Evolutionary conservation across 768 basidiomycete genomes (phyloP).

Genomic region (Serendipita sp.): DNA sequence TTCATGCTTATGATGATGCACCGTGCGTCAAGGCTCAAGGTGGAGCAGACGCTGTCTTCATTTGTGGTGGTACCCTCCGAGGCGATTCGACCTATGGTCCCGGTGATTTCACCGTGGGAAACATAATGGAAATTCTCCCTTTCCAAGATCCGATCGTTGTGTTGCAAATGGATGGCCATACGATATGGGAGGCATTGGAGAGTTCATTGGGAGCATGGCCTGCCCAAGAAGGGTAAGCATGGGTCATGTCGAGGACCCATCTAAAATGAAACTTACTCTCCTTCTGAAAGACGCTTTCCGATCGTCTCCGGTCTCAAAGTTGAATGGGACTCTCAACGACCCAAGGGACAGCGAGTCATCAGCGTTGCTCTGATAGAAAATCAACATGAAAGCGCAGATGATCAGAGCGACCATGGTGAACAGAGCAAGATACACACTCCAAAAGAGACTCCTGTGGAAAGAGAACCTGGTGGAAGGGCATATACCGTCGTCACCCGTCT

Average conservation of each 20-base stretch:
- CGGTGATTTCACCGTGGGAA: slow-evolving; percentile 67
- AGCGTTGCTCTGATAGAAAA: slow-evolving; percentile 48
- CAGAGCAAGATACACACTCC: slow-evolving; percentile 13
- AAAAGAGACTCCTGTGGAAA: slow-evolving; percentile 24
- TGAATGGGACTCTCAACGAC: slow-evolving; percentile 67
- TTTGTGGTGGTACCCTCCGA: slow-evolving; percentile 37
- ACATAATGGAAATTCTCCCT: slow-evolving; percentile 77
- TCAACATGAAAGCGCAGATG: slow-evolving; percentile 11
- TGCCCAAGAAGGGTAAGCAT: slow-evolving; percentile 67
- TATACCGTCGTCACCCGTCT: slow-evolving; percentile 76
- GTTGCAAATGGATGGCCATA: slow-evolving; percentile 57
- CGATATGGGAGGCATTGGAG: slow-evolving; percentile 70
- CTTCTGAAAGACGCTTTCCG: slow-evolving; percentile 58
- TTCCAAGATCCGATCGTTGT: slow-evolving; percentile 78
- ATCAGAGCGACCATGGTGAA: slow-evolving; percentile 14
- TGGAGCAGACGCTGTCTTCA: slow-evolving; percentile 64
- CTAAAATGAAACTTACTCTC: neutral
- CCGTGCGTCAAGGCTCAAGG: slow-evolving; percentile 38
- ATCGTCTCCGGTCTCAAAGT: slow-evolving; percentile 71
- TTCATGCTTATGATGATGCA: slow-evolving; percentile 67
- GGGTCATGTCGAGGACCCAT: neutral
- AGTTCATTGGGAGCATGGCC: slow-evolving; percentile 60
- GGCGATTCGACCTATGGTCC: slow-evolving; percentile 67
- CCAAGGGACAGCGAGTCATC: slow-evolving; percentile 53
- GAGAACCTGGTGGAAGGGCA: slow-evolving; percentile 32